Conservation (phyloP, 164 flowering plant genomes). For the Annona cherimola region DNA sequence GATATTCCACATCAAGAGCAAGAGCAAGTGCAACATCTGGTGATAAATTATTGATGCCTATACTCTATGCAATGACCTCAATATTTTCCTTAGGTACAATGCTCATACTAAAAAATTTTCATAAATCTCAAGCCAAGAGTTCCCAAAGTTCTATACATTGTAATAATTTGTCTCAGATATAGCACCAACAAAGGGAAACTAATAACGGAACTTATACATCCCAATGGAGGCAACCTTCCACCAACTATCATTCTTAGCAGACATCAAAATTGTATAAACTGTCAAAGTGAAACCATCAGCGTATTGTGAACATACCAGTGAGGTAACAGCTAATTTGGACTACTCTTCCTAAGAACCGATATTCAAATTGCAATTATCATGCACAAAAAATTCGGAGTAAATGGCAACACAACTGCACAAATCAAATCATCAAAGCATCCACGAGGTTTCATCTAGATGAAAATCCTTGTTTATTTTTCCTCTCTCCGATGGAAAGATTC, state of each 20-base stretch:
- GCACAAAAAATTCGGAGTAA: not conserved
- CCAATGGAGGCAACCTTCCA: not conserved
- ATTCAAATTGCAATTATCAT: not conserved
- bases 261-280: not conserved
- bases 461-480: no score
- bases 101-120: constrained; percentile 32
- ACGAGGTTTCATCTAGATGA: not conserved
- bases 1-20: constrained; percentile 93
- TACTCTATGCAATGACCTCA: constrained; percentile 85
- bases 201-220: not conserved
- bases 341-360: not conserved
- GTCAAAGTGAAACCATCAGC: not conserved
- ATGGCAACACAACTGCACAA: not conserved
- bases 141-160: not conserved
- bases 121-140: not conserved
- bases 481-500: not conserved
- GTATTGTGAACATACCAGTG: no score
- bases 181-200: not conserved
- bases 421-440: not conserved
- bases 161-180: not conserved
- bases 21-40: constrained; percentile 76
- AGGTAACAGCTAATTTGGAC: not conserved
- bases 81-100: constrained; percentile 79
- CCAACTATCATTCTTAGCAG: not conserved
- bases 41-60: constrained; percentile 69